Base-by-base conservation (phyloP, 805 yeast genomes). In the Hanseniaspora mollemarum region DNA sequence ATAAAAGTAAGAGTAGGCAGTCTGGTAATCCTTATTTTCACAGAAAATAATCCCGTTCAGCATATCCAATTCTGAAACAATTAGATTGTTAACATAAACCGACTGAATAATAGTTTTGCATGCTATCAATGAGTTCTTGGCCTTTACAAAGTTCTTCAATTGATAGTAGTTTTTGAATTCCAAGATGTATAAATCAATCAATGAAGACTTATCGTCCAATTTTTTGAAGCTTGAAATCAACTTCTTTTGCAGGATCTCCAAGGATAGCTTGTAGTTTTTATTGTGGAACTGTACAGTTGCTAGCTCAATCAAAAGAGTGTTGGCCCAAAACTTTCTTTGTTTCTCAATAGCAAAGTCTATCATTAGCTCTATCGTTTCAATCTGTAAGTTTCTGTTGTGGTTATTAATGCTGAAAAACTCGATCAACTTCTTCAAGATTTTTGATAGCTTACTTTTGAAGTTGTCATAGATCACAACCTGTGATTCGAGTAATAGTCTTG, bases 31-130 rank as follows among this genome's bases (percentile, higher is more conserved):
- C 65, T 85, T 85, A 60, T 92, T 97, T 67, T 92, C 96, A 35
- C 96, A 95, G 69, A 90, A 94, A 55, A 92, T 74, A 51, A 90
- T 80, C 58, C 99, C 98, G 63, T 94, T 81, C 81, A 90, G 87
- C 68, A 86, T 77, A 64, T 92, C 99, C 51, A 92, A 75, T 62
- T 87, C 95, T 1, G 97, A 97, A 68, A 92, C 95, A 59, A 83
- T 75, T 46, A 80, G 71, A n/a, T 96, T 84, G 9, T 97, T 95
- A 60, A 95, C 85, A 70, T 88, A 94, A 48, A 92, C 86, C 21
- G 96, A 77, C 65, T 92, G 94, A n/a, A 98, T 98, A 2, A 94
- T 83, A 0, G 98, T 92, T 66, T 97, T 78, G 1, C 98, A 96
- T 43, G 94, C 81, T 1, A 97, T 87, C 59, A 92, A 73, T 2